These are phyloP conservation scores for Pseudocohnilembus persalinus DNA, from an alignment of 169 alveolate species.

Conservation along the genomic window DNA sequence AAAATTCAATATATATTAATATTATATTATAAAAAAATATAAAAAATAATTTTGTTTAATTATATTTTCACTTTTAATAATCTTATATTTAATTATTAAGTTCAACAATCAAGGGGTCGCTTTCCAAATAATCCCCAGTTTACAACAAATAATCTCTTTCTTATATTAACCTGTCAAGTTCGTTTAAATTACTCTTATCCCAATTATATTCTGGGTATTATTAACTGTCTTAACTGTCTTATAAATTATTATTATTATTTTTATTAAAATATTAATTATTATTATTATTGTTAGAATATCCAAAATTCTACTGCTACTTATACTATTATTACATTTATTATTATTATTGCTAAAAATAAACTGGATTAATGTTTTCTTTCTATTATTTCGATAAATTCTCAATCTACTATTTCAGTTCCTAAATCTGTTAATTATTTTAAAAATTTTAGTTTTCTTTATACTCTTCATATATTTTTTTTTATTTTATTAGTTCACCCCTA, in stretches of 20 bases:
- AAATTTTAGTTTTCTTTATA: conserved; percentile 2
- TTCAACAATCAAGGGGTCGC: conserved; percentile 55
- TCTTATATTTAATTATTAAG: conserved; percentile 48
- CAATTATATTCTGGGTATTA: conserved; percentile 14
- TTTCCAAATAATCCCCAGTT: conserved; percentile 48
- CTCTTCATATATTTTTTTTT: conserved; percentile 22
- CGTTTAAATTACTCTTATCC: conserved; percentile 22
- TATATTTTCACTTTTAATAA: not conserved
- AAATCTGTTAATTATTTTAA: conserved; percentile 5
- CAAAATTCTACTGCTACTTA: no score
- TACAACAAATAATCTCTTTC: conserved; percentile 56
- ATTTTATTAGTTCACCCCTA: conserved; percentile 37
- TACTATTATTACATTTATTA: not conserved
- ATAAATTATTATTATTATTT: no score
- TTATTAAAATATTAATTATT: no score
- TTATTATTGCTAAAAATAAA: no score
- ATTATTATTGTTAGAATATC: no score
- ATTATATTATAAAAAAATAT: no score
- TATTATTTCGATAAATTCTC: conserved; percentile 6
- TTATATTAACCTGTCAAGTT: conserved; percentile 45
- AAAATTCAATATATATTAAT: no score
- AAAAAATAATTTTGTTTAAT: no score
- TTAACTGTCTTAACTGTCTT: not conserved
- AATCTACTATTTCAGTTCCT: conserved; percentile 18
- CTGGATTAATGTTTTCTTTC: no score